Base-by-base conservation (phyloP, 345 rosid species). In the Corchorus olitorius region DNA sequence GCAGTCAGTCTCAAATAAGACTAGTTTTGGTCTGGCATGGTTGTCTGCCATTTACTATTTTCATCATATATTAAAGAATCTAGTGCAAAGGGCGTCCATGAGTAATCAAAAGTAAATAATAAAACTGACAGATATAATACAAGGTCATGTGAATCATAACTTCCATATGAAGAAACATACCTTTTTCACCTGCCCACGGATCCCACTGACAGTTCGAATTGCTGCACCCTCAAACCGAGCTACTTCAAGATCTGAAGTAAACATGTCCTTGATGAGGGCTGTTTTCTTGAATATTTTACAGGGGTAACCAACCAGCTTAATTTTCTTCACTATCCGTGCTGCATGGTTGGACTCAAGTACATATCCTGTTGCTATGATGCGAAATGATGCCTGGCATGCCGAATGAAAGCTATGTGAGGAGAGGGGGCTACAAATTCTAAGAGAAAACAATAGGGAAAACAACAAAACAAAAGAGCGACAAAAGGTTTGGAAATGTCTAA, bases 141-240 rank as follows among this genome's bases (percentile, higher is more conserved):
- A 39, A 60, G 43, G 49, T 41, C 45, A n/a, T 14, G 41, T 0
- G 19, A 60, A 20, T 4, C 9, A 49, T 60, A 74, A 73, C 5
- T 12, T 66, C 49, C 33, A 19, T 3, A 41, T 8, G 52, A 19
- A 74, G 56, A 45, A 59, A 5, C 70, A 43, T 88, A 91, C 98
- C 97, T 89, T 96, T 87, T 96, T 96, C 68, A 93, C 89, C 80
- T 89, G 94, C 60, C 99, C 98, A 13, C 97, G 89, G 74, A 96
- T 93, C 70, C 99, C 98, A 84, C 99, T 93, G 72, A 93, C 99
- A 49, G 99, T 93, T 55, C 85, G 84, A 79, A 93, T 72, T 68
- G 93, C 82, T 60, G 97, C 89, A 82, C 97, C 99, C 86, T 91
- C 97, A 85, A 84, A 92, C 70, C 91, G 87, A 79, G 95, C 98